Evolutionary conservation across 202 grass and related monocot species (phyloP).

Genomic region (Cymbopogon flexuosus): DNA sequence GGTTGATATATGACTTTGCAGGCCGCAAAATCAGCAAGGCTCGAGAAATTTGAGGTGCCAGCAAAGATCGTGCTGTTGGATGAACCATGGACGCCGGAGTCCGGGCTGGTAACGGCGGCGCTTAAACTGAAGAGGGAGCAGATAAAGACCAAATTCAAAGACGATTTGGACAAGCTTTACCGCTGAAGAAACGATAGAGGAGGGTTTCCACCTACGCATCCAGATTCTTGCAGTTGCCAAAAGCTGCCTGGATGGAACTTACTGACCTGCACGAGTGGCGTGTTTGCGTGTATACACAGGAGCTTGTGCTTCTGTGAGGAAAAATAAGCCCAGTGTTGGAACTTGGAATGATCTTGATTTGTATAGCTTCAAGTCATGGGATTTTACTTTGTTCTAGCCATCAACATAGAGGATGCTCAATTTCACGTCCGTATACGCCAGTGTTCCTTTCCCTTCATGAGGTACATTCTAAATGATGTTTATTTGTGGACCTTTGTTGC

Average conservation of each 20-base stretch:
- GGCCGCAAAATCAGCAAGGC: slow-evolving; percentile 49
- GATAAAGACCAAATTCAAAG: slow-evolving; percentile 62
- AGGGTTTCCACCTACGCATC: neutral
- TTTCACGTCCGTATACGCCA: neutral
- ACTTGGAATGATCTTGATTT: neutral
- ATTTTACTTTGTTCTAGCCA: neutral
- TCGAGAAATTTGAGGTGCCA: slow-evolving; percentile 66
- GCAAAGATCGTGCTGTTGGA: slow-evolving; percentile 52
- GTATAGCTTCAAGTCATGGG: neutral
- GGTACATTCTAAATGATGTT: neutral
- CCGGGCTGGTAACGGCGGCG: slow-evolving; percentile 66
- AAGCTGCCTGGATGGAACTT: neutral
- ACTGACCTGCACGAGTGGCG: neutral
- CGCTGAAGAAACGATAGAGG: neutral
- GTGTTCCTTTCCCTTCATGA: neutral
- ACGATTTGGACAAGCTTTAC: slow-evolving; percentile 49
- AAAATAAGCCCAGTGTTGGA: neutral
- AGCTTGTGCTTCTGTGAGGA: neutral
- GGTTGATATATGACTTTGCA: slow-evolving; percentile 14
- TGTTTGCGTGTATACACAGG: neutral
- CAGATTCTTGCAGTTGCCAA: neutral
- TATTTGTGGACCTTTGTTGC: neutral
- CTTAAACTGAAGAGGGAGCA: slow-evolving; percentile 72
- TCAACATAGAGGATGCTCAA: neutral
- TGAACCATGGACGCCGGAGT: slow-evolving; percentile 74